Percentiles rank a stretch among this genome's conserved stretches.
Evolutionary conservation across 2,329 filamentous ascomycete genomes (phyloP).

Genomic region (Ophiostoma angusticollis): DNA sequence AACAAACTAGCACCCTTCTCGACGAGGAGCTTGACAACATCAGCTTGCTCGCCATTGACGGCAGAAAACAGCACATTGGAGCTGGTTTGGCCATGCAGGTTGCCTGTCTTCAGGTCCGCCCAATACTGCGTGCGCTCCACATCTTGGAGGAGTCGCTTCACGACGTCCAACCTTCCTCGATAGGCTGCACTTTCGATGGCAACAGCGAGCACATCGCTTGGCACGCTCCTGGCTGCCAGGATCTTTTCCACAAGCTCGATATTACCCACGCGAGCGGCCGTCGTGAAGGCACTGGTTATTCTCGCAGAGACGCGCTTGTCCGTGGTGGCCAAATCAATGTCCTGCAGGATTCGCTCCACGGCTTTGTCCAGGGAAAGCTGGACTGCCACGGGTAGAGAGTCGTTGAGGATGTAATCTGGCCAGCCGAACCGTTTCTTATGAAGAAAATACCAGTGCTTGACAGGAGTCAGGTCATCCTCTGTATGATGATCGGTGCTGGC

Average conservation of each 20-base stretch:
- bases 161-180: neutral
- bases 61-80: neutral
- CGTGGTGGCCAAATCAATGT: neutral
- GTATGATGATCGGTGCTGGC: too few species aligned
- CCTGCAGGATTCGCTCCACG: neutral
- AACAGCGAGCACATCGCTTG: neutral
- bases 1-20: neutral
- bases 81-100: neutral
- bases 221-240: neutral
- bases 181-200: neutral
- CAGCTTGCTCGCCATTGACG: neutral
- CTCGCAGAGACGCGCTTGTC: neutral
- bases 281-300: neutral
- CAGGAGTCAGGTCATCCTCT: neutral
- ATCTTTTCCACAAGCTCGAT: neutral
- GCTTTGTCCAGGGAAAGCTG: neutral
- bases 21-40: neutral
- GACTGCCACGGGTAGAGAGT: neutral
- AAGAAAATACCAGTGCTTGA: neutral
- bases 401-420: neutral
- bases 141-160: neutral
- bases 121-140: neutral
- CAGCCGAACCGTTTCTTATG: neutral
- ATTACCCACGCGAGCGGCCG: neutral
- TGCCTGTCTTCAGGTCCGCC: neutral